These are phyloP conservation scores for Phytophthora podocarpi DNA, from an alignment of 352 stramenopile species.

Conservation along the genomic window DNA sequence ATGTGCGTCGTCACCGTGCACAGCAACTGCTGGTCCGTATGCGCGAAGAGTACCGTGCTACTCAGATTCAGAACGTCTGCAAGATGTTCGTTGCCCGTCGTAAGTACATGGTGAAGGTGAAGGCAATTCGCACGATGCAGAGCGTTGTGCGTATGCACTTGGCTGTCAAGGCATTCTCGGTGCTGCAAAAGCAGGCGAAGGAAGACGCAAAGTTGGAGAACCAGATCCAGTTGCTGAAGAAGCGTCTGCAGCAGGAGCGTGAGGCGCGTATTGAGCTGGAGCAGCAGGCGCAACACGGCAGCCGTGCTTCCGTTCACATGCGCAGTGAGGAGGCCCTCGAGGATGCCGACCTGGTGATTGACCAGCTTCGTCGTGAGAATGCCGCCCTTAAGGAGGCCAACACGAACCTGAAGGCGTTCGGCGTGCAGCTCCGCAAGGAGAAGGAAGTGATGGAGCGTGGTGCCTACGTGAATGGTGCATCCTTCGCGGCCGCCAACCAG, in stretches of 20 bases:
- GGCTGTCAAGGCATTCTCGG: constrained; percentile 71
- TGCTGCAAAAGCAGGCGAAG: constrained; percentile 87
- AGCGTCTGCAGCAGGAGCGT: constrained; percentile 90
- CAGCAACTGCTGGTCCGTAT: constrained; percentile 62
- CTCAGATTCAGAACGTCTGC: constrained; percentile 85
- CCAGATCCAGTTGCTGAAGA: constrained; percentile 93
- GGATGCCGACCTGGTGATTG: constrained; percentile 83
- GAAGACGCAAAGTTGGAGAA: constrained; percentile 97
- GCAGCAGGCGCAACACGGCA: constrained; percentile 66
- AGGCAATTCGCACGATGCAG: constrained; percentile 78
- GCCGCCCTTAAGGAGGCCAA: constrained; percentile 84
- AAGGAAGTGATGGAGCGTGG: constrained; percentile 91
- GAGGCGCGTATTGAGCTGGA: constrained; percentile 86
- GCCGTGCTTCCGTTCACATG: constrained; percentile 77
- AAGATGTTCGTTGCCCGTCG: constrained; percentile 77
- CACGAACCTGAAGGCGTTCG: constrained; percentile 84
- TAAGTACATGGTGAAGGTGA: constrained; percentile 70
- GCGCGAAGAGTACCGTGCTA: constrained; percentile 71
- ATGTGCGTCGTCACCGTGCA: constrained; percentile 62
- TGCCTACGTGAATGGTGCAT: constrained; percentile 87
- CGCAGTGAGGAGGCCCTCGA: constrained; percentile 80
- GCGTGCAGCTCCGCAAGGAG: constrained; percentile 85
- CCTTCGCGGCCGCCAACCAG: constrained; percentile 85
- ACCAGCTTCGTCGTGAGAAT: constrained; percentile 85
- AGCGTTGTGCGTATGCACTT: constrained; percentile 86